Base-by-base conservation (phyloP, 1,284 basidiomycete species). In the Papiliotrema terrestris region DNA sequence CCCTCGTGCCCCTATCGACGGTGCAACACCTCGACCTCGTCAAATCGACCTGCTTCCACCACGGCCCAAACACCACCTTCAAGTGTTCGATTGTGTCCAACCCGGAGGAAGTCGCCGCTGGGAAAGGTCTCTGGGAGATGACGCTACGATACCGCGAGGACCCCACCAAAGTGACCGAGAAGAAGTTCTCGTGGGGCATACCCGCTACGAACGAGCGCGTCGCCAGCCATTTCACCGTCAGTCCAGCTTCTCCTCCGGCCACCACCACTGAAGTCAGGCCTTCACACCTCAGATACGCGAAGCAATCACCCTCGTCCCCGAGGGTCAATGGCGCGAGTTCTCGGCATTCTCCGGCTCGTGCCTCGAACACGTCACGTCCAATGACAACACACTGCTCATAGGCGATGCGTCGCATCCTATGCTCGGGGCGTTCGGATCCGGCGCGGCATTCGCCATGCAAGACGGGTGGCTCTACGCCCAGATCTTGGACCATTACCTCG, bases 391-490 rank as follows among this genome's bases (percentile, higher is more conserved):
- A 15, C 20, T 51, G 29, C 37, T 61, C 8, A 32, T 58, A 9
- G 56, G 59, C 2, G 56, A 58, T 35, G 49, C 59, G 2, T 58
- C 56, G 2, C 59, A 61, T 36, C 59, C 56, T 23, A 36, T 58
- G 43, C 43, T 47, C 8, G 56, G 59, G 38, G 56, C 56, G 15
- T 58, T 56, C 41, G 59, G 59, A 6, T 54, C 56, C 17, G 59
- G 56, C 9, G 59, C 59, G 1, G 59, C 41, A 9, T 61, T 61
- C 35, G 59, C 59, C 17, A 26, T 61, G 20, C 52, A 61, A 45
- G 59, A 61, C 47, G 56, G 49, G 2, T 61, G 44, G 46, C 41
- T 54, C 17, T 22, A 56, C 8, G 55, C 51, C 17, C 45, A 43
- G 19, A 42, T 47, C 35, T 41, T 60, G 2, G 41, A 49, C 14